Conservation (phyloP, 768 basidiomycete species). For the Piloderma croceum region DNA sequence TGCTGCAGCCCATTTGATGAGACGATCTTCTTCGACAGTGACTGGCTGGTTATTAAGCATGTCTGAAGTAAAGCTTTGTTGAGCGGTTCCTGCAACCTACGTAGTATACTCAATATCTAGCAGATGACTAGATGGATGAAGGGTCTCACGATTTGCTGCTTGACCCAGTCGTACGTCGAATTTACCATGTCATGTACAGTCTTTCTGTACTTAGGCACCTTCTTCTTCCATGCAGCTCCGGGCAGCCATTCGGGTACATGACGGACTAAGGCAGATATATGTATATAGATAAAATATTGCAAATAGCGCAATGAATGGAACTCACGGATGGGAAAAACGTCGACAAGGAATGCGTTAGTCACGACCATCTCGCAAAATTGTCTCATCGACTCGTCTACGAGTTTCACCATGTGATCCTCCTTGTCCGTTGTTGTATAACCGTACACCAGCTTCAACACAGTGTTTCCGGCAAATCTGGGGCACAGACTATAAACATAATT, state of each 20-base stretch:
- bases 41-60: constrained; percentile 48
- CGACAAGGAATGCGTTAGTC: constrained; percentile 24
- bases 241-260: constrained; percentile 61
- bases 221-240: constrained; percentile 51
- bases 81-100: constrained; percentile 55
- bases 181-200: constrained; percentile 54
- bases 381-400: constrained; percentile 20
- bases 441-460: constrained; percentile 23
- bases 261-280: constrained; percentile 35
- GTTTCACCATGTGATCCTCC: constrained; percentile 20
- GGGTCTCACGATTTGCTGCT: constrained; percentile 51
- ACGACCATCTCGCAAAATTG: constrained; percentile 17
- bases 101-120: constrained; percentile 2
- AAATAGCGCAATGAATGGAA: background rate
- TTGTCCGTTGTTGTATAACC: constrained; percentile 20
- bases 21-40: constrained; percentile 50
- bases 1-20: constrained; percentile 64
- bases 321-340: constrained; percentile 24
- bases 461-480: constrained; percentile 14
- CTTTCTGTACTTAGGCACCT: constrained; percentile 46
- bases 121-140: background rate
- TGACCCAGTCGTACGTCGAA: constrained; percentile 50
- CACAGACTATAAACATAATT: background rate
- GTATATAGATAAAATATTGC: background rate
- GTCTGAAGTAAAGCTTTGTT: constrained; percentile 52